phyloP scores from a whole-genome alignment of 805 yeast genomes.

The Candida namnaoensis region DNA sequence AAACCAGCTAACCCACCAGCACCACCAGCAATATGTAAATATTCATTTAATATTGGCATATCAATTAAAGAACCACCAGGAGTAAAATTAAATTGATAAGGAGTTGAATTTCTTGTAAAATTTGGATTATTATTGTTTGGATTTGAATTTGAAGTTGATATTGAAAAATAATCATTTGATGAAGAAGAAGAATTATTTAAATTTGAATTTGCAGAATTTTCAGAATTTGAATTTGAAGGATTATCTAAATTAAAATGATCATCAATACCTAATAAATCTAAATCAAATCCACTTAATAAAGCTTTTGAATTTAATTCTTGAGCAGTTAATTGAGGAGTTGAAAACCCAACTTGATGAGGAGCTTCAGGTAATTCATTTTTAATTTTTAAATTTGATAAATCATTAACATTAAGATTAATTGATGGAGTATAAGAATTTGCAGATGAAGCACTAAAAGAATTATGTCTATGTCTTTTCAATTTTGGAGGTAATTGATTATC shows the following conservation, averaged over 20 bases:
- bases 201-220: constrained; percentile 13
- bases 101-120: constrained; percentile 8
- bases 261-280: constrained; percentile 25
- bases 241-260: constrained; percentile 11
- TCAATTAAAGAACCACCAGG: constrained; percentile 19
- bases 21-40: constrained; percentile 28
- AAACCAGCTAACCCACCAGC: constrained; percentile 32
- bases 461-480: constrained; percentile 27
- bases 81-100: constrained; percentile 15
- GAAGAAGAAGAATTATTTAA: not conserved
- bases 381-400: not conserved
- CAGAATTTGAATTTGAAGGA: constrained; percentile 1
- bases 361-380: constrained; percentile 25
- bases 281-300: constrained; percentile 26
- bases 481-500: constrained; percentile 2
- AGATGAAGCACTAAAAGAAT: constrained; percentile 34
- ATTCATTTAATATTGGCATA: constrained; percentile 28
- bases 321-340: constrained; percentile 69
- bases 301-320: constrained; percentile 27
- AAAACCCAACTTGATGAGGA: constrained; percentile 69
- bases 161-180: constrained; percentile 2
- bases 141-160: not conserved
- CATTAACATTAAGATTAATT: not conserved
- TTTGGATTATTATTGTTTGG: not conserved
- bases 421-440: constrained; percentile 22